Base-by-base conservation (phyloP, 495 filamentous ascomycete genomes). In the Penicillium odoratum region DNA sequence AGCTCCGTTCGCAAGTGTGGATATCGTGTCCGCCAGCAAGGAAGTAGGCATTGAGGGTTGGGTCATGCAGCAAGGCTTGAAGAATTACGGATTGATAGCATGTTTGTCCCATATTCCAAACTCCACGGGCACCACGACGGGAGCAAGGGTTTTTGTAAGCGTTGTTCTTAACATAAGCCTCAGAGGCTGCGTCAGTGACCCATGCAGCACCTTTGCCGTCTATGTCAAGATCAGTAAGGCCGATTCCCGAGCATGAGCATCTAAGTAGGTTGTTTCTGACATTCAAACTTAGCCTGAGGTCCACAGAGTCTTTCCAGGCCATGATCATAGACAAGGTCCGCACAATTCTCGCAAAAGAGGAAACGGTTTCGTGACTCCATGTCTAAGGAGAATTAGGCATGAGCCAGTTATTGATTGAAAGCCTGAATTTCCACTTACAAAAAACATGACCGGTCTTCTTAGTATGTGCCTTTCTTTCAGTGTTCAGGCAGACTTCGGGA, bases 51-150 rank as follows among this genome's bases (percentile, higher is more conserved):
- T 86, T 84, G 0, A 97, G 80, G 34, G 93, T 79, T 1, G 92
- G 92, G 67, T 96, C 95, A 71, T 96, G 92, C 31, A 96, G 79
- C 46, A 97, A 81, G 18, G 84, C 87, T 67, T 97, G 93, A 15
- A 97, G 78, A 46, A 96, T 88, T 30, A 96, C 92, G 59, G 90
- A 92, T 81, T 96, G 89, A 69, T 94, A 97, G 74, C 93, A 97
- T 5, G 93, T 96, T 18, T 91, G 88, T 13, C 93, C 93, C 70
- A 95, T 91, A 68, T 97, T 97, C 68, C 90, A 93, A 38, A 97
- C 86, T n/a, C 93, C 93, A 7, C 92, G 85, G 31, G 94, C 86
- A 42, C 76, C 77, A 64, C 80, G 66, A 42, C 74, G 74, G 46
- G 73, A 61, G 58, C 80, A 76, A 51, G 73, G 69, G n/a, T 75